These are phyloP conservation scores for Gentiana dahurica DNA, from an alignment of 257 asterid species.

Conservation along the genomic window DNA sequence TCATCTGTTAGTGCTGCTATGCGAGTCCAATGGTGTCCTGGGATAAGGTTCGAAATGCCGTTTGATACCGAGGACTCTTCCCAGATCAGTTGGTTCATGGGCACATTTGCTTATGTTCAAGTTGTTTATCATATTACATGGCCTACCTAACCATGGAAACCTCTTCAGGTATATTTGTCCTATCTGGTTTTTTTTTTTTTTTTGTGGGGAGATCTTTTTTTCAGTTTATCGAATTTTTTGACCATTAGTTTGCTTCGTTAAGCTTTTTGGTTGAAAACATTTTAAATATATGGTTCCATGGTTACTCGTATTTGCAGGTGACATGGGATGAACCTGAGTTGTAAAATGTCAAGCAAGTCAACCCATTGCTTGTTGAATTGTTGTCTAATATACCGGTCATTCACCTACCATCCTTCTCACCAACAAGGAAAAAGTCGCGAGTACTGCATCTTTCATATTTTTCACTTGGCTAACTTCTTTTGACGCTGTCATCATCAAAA, in stretches of 20 bases:
- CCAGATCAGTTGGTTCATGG: constrained; percentile 63
- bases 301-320: constrained; percentile 38
- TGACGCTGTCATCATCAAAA: constrained; percentile 75
- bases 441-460: constrained; percentile 48
- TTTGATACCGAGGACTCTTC: constrained; percentile 68
- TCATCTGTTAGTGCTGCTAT: constrained; percentile 40
- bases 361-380: constrained; percentile 92
- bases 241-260: too few relatives aligned
- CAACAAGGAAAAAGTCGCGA: constrained; percentile 61
- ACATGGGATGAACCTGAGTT: constrained; percentile 93
- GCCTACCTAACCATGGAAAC: constrained; percentile 61
- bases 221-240: too few relatives aligned
- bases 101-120: constrained; percentile 45
- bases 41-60: constrained; percentile 70
- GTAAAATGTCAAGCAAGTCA: constrained; percentile 79
- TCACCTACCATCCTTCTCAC: constrained; percentile 65
- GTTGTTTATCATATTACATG: constrained; percentile 44
- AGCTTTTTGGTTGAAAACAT: too few relatives aligned
- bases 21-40: constrained; percentile 52
- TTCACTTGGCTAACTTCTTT: constrained; percentile 53
- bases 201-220: too few relatives aligned
- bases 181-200: too few relatives aligned
- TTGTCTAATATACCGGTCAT: constrained; percentile 64
- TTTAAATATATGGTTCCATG: too few relatives aligned
- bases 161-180: constrained; percentile 45